phyloP scores from a whole-genome alignment of 805 yeast species.

The Teunomyces funiuensis region DNA sequence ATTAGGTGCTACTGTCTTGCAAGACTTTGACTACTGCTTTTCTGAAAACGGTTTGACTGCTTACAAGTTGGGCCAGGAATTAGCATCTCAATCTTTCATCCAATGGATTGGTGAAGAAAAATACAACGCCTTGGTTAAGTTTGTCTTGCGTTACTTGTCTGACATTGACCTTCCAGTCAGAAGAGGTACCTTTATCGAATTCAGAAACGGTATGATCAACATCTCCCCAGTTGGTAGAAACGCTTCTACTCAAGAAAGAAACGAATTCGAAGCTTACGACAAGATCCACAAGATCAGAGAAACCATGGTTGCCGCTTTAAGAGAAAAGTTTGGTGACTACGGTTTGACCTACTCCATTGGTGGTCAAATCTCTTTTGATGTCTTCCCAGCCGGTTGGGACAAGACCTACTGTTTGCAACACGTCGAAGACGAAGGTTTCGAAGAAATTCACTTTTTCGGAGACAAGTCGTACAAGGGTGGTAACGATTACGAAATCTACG shows the following conservation, averaged over 20 bases:
- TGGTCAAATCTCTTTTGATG: conserved; percentile 98
- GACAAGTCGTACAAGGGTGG: conserved; percentile 98
- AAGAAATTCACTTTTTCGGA: conserved; percentile 94
- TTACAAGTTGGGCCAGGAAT: conserved; percentile 82
- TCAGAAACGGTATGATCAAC: conserved; percentile 99
- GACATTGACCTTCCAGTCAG: conserved; percentile 90
- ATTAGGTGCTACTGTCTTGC: conserved; percentile 74
- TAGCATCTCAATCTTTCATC: conserved; percentile 93
- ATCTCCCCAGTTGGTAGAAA: conserved; percentile 98
- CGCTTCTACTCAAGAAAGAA: conserved; percentile 91
- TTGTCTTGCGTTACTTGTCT: conserved; percentile 80
- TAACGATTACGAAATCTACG: conserved; percentile 96
- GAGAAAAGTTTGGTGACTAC: conserved; percentile 76
- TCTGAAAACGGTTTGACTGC: conserved; percentile 98
- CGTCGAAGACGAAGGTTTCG: conserved; percentile 80
- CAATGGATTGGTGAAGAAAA: conserved; percentile 93
- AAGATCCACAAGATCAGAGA: conserved; percentile 77
- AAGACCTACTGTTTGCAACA: conserved; percentile 97
- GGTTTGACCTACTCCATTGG: conserved; percentile 96
- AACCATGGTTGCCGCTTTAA: conserved; percentile 80
- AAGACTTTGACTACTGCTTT: conserved; percentile 92
- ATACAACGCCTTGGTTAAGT: conserved; percentile 85
- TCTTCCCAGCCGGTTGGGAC: conserved; percentile 99
- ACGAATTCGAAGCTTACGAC: conserved; percentile 86
- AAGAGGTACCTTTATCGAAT: conserved; percentile 98